These are phyloP conservation scores for Claviceps sp. DNA, from an alignment of 2,329 filamentous ascomycete genomes.

Conservation along the genomic window DNA sequence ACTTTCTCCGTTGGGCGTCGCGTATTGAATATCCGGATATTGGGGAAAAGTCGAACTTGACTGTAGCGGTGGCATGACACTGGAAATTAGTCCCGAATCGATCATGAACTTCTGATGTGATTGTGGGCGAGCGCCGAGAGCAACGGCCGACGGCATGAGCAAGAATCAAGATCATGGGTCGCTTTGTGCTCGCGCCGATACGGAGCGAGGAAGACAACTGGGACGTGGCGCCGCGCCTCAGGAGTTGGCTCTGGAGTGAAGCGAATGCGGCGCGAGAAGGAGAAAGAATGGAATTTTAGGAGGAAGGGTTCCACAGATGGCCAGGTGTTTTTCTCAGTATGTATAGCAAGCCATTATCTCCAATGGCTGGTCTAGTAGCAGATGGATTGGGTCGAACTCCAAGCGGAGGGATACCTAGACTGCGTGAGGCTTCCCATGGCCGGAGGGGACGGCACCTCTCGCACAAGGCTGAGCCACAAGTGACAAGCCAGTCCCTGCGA, in stretches of 20 bases:
- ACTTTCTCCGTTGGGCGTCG: constrained; percentile 11
- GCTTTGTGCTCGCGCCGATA: constrained; percentile 46
- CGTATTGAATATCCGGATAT: constrained; percentile 45
- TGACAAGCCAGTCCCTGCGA: no score
- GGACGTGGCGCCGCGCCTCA: constrained; percentile 25
- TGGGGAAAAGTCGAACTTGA: constrained; percentile 48
- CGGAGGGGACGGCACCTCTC: no score
- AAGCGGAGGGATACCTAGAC: no score
- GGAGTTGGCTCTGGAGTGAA: constrained; percentile 14
- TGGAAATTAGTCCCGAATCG: constrained; percentile 38
- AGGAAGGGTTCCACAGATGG: no score
- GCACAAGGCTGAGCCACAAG: no score
- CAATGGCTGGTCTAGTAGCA: no score
- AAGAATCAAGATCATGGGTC: constrained; percentile 38
- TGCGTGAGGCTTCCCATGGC: no score
- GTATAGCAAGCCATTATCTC: no score
- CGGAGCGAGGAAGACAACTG: constrained; percentile 46
- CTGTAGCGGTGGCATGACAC: constrained; percentile 46
- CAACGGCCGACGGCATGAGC: constrained; percentile 46
- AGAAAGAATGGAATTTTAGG: no score
- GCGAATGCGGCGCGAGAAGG: neutral
- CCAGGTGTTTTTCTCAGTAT: no score
- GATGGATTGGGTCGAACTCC: no score
- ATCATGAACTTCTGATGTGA: constrained; percentile 35
- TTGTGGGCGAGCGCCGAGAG: constrained; percentile 37